phyloP scores from a whole-genome alignment of 2,329 filamentous ascomycete species.

The Beauveria brongniartii region DNA sequence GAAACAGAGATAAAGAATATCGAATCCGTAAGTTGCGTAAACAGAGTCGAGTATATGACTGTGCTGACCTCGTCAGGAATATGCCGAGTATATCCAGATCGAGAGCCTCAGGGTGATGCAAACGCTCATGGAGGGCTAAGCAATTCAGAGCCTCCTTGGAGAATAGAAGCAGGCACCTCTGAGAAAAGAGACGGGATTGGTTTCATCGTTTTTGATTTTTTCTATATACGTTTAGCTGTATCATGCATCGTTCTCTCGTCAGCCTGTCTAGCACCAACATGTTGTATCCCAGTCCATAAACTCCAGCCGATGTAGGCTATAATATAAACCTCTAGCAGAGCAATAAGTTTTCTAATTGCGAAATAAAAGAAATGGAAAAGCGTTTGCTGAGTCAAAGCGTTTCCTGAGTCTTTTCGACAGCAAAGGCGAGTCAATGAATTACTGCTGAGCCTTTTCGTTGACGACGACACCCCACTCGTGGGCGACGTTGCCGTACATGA shows the following conservation, averaged over 20 bases:
- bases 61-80: conserved; percentile 19
- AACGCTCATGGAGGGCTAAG: conserved; percentile 8
- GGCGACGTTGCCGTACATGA: conserved; percentile 64
- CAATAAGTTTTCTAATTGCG: conserved; percentile 1
- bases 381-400: background rate
- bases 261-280: background rate
- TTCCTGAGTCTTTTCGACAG: background rate
- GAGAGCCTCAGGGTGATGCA: conserved; percentile 17
- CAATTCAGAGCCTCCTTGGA: too few relatives aligned
- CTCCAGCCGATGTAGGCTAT: conserved; percentile 11
- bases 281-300: conserved; percentile 6
- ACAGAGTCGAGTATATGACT: accelerated
- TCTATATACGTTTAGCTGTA: conserved; percentile 10
- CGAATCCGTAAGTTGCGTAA: conserved; percentile 18
- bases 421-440: conserved; percentile 12
- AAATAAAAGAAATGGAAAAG: background rate
- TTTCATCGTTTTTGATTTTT: background rate
- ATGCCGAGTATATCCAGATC: conserved; percentile 17
- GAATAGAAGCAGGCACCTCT: too few relatives aligned
- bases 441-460: conserved; percentile 42
- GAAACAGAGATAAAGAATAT: conserved; percentile 21
- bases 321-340: conserved; percentile 6
- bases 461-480: conserved; percentile 66
- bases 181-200: background rate
- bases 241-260: background rate